Conservation (phyloP, 495 filamentous ascomycete species). For the Symbiotaphrina buchneri region DNA sequence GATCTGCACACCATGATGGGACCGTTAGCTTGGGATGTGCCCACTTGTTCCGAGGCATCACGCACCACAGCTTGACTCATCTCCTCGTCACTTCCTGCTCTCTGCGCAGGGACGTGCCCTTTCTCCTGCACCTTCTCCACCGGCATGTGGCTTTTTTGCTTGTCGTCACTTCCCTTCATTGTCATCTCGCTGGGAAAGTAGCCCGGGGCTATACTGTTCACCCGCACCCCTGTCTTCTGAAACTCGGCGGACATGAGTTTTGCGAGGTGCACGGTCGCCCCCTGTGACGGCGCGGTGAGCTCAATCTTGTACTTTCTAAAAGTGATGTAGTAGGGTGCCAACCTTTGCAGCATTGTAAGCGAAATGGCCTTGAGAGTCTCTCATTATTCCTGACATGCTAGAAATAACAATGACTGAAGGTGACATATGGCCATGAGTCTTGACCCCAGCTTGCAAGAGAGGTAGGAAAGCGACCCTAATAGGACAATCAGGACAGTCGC, state of each 20-base stretch:
- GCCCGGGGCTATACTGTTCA: conserved; percentile 25
- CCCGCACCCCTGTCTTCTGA: conserved; percentile 17
- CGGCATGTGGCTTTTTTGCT: conserved; percentile 26
- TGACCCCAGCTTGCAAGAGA: conserved; percentile 16
- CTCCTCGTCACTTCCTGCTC: conserved; percentile 21
- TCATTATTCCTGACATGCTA: conserved; percentile 18
- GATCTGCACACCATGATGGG: conserved; percentile 10
- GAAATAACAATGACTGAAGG: conserved; percentile 21
- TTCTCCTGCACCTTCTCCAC: conserved; percentile 21
- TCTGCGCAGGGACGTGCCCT: conserved; percentile 20
- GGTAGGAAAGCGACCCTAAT: conserved; percentile 15
- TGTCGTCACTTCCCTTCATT: conserved; percentile 25
- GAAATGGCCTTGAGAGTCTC: conserved; percentile 19
- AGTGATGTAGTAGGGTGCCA: conserved; percentile 16
- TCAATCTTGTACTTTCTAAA: no score
- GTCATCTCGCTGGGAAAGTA: conserved; percentile 46
- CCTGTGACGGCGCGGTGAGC: conserved; percentile 9
- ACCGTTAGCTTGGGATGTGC: neutral
- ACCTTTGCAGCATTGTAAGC: conserved; percentile 19
- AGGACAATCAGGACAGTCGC: neutral
- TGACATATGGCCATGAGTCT: conserved; percentile 12
- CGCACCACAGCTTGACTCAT: conserved; percentile 19
- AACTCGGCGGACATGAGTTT: conserved; percentile 23
- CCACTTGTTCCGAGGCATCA: neutral
- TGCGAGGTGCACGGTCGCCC: conserved; percentile 8